Evolutionary conservation across 2,329 filamentous ascomycete species (phyloP), one percentile per base, ranked within the genome.

Genomic region (Alternaria angustiovoidea): DNA sequence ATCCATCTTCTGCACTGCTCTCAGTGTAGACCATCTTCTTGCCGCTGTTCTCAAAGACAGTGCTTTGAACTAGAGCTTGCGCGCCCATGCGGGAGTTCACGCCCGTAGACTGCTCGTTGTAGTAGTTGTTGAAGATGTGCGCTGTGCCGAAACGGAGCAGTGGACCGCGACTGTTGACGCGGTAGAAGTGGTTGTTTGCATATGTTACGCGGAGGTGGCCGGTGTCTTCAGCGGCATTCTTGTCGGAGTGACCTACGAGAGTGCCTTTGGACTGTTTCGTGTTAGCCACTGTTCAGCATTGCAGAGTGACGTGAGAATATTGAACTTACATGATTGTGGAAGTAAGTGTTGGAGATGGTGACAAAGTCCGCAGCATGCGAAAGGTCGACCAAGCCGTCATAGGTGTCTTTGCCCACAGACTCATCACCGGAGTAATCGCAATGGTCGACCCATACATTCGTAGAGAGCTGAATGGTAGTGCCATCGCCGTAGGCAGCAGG

Each of bases 91-190:
- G 76, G 5, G 78, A 76, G 73, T 81, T 78, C 44, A 81, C 69
- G 28, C 75, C 79, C 16, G 76, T 76, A 28, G 68, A 65, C 32
- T 73, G 69, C 47, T 72, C 69, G 36, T 66, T 57, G 65, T 74
- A 78, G 69, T 76, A 83, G 68, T 71, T 81, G 81, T 85, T 87
- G 81, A 84, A 86, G 70, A 86, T 74, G 78, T 91, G 88, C 5
- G 79, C 86, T 46, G 86, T 89, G 39, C 88, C 88, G 79, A 90
- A 90, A 62, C 88, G 87, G 69, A 90, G 74, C 4, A 84, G 85
- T 5, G 89, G 88, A 1, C 80, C 80, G 54, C 88, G 88, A 7
- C 85, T 88, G 81, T 87, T 86, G 70, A 89, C 78, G 78, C 89
- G 88, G 69, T 74, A 74, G 83, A 83, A 90, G 80, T 85, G 81